Evolutionary conservation across 225 moss, liverwort and hornwort genomes (phyloP).

Genomic region (Pseudisothecium myosuroides): DNA sequence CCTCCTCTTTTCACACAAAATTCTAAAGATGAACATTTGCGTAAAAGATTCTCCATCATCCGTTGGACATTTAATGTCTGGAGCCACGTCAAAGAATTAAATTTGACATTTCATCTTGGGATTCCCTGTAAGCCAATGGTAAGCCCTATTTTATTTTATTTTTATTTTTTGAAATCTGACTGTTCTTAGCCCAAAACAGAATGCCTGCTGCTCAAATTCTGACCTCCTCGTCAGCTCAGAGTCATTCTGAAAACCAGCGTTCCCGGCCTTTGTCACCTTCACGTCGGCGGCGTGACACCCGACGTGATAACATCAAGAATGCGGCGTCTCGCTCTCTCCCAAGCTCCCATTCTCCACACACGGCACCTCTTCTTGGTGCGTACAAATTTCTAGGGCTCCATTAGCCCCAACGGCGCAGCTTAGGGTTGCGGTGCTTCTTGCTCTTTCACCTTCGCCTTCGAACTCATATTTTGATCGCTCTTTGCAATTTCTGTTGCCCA

Average conservation of each 20-base stretch:
- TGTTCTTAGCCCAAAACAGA: not conserved
- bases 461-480: not conserved
- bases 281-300: not conserved
- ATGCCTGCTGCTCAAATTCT: not conserved
- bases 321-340: not conserved
- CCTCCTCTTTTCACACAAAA: not conserved
- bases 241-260: too few relatives aligned
- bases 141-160: not conserved
- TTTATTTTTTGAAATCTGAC: not conserved
- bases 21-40: not conserved
- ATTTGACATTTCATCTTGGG: not conserved
- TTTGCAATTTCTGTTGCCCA: not conserved
- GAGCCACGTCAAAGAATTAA: not conserved
- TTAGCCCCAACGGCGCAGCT: not conserved
- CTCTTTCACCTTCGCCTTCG: not conserved
- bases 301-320: not conserved
- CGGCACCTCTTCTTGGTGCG: not conserved
- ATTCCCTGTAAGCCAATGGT: not conserved
- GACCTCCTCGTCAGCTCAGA: not conserved
- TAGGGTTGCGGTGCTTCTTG: not conserved
- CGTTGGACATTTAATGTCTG: accelerated
- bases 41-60: not conserved
- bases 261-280: not conserved
- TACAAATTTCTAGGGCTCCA: not conserved
- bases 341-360: not conserved